These are phyloP conservation scores for Metschnikowia borealis DNA, from an alignment of 805 yeast species.

Conservation along the genomic window DNA sequence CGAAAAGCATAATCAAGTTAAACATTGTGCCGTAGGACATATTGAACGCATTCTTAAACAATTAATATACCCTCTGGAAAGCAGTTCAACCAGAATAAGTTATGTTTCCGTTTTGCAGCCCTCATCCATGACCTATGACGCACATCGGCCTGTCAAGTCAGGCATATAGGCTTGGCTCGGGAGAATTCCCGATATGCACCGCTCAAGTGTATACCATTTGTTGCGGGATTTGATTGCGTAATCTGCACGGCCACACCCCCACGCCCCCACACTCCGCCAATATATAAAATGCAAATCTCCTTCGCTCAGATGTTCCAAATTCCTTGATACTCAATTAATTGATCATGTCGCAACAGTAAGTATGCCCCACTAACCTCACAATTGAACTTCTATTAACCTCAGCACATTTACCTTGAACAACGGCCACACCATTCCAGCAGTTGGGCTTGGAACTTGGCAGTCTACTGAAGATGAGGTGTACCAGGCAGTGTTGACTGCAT, in stretches of 20 bases:
- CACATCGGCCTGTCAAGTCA: background rate
- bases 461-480: slow-evolving; percentile 53
- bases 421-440: slow-evolving; percentile 58
- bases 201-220: background rate
- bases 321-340: background rate
- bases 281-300: background rate
- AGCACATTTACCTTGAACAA: slow-evolving; percentile 45
- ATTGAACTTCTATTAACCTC: background rate
- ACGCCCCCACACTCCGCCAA: slow-evolving; percentile 1
- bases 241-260: slow-evolving; percentile 2
- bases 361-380: background rate
- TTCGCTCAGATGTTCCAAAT: background rate
- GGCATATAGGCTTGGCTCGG: background rate
- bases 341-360: slow-evolving; percentile 2
- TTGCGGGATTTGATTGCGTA: background rate
- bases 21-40: no score
- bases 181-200: background rate
- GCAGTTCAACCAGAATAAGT: no score
- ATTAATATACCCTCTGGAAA: no score
- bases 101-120: background rate
- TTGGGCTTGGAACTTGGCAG: slow-evolving; percentile 75
- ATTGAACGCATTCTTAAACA: no score
- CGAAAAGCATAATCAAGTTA: no score
- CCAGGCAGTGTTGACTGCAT: slow-evolving; percentile 55
- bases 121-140: background rate